Evolutionary conservation across 345 rosid genomes (phyloP).

Genomic region (Populus pruinosa): DNA sequence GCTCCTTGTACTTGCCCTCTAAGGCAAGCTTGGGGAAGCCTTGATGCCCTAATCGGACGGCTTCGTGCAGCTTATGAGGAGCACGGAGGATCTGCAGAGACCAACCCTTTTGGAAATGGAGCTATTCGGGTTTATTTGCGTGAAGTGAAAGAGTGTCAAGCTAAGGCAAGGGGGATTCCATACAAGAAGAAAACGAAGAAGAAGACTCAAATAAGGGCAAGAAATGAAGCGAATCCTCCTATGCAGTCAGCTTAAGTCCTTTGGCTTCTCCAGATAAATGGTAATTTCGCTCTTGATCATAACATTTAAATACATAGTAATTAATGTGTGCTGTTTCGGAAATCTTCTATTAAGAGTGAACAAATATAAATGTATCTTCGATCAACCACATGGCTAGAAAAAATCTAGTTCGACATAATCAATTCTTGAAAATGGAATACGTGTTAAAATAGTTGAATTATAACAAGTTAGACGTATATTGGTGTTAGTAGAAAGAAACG

Average conservation of each 20-base stretch:
- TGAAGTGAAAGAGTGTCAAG: constrained; percentile 77
- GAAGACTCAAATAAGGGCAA: constrained; percentile 44
- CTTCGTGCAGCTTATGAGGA: constrained; percentile 84
- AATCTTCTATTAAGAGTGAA: neutral
- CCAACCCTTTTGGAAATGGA: constrained; percentile 75
- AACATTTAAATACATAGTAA: neutral
- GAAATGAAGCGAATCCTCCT: constrained; percentile 26
- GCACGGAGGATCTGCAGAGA: constrained; percentile 62
- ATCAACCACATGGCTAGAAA: neutral
- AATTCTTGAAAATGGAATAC: neutral
- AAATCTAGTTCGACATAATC: neutral
- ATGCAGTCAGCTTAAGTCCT: constrained; percentile 14
- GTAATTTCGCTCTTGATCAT: constrained; percentile 20
- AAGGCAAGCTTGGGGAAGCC: constrained; percentile 89
- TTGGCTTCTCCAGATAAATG: constrained; percentile 28
- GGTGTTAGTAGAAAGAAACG: neutral
- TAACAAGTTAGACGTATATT: neutral
- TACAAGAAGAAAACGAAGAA: constrained; percentile 78
- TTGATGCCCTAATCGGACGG: constrained; percentile 83
- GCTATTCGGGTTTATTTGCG: constrained; percentile 66
- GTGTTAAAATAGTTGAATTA: neutral
- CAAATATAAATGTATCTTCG: neutral
- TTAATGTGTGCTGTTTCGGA: neutral
- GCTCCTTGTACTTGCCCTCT: constrained; percentile 81
- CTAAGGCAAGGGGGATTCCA: constrained; percentile 78